phyloP scores from a whole-genome alignment of 2,329 filamentous ascomycete genomes.

The Macroventuria anomochaeta region DNA sequence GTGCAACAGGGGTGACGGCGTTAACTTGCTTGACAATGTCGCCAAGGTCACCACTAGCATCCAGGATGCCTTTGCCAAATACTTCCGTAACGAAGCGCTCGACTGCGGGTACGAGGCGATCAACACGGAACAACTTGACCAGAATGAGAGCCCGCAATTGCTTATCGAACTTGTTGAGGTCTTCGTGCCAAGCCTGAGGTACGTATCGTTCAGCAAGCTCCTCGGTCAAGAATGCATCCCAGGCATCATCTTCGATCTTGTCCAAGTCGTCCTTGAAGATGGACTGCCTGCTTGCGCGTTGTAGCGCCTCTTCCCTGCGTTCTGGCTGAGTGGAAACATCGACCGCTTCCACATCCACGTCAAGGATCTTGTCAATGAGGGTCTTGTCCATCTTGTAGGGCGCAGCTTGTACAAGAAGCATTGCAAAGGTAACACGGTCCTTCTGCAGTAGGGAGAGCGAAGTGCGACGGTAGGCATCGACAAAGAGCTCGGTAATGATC shows the following conservation, averaged over 20 bases:
- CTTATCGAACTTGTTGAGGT: slow-evolving; percentile 71
- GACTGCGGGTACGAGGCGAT: slow-evolving; percentile 90
- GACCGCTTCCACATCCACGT: slow-evolving; percentile 74
- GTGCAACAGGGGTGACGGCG: slow-evolving; percentile 82
- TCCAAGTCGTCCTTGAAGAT: slow-evolving; percentile 77
- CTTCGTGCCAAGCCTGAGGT: slow-evolving; percentile 75
- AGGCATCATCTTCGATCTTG: slow-evolving; percentile 66
- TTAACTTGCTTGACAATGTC: slow-evolving; percentile 84
- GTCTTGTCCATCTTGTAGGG: slow-evolving; percentile 94
- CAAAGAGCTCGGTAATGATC: slow-evolving; percentile 89
- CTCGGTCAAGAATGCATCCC: slow-evolving; percentile 83
- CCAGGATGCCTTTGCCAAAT: slow-evolving; percentile 82
- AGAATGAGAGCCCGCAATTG: slow-evolving; percentile 84
- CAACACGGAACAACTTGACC: slow-evolving; percentile 92
- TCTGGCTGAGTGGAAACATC: slow-evolving; percentile 76
- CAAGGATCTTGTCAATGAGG: slow-evolving; percentile 85
- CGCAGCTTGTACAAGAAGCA: slow-evolving; percentile 94
- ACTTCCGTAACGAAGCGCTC: slow-evolving; percentile 89
- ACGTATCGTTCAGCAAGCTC: slow-evolving; percentile 87
- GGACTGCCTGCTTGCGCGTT: slow-evolving; percentile 70
- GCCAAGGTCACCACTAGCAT: slow-evolving; percentile 83
- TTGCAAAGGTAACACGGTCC: slow-evolving; percentile 90
- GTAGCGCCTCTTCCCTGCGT: slow-evolving; percentile 71
- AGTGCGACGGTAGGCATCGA: slow-evolving; percentile 92
- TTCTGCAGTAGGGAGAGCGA: slow-evolving; percentile 90